phyloP scores from a whole-genome alignment of 352 stramenopile genomes.

The Aphanomyces astaci region DNA sequence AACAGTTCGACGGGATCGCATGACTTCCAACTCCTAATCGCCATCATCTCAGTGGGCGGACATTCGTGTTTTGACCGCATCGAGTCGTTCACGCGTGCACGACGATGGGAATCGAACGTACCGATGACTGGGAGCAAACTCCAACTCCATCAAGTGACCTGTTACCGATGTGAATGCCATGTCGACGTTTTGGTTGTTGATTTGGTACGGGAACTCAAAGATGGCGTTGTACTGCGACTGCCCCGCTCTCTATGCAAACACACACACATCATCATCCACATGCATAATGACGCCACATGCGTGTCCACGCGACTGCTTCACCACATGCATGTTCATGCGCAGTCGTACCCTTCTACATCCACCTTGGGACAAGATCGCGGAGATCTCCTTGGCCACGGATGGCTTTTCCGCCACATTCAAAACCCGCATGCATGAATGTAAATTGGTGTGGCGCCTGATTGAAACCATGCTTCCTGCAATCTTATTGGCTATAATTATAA shows the following conservation, averaged over 20 bases:
- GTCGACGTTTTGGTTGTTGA: conserved; percentile 69
- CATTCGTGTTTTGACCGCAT: no score
- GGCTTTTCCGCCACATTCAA: conserved; percentile 99
- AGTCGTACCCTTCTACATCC: conserved; percentile 47
- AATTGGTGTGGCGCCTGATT: conserved; percentile 5
- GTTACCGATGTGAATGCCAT: conserved; percentile 96
- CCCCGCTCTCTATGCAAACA: conserved; percentile 38
- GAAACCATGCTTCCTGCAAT: background rate
- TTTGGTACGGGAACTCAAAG: conserved; percentile 87
- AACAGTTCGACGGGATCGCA: conserved; percentile 95
- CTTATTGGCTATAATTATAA: background rate
- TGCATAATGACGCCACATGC: background rate
- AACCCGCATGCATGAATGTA: conserved; percentile 47
- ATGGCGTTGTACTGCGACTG: conserved; percentile 86
- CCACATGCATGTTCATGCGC: no score
- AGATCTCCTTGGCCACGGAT: conserved; percentile 96
- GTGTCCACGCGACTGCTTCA: no score
- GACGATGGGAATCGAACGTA: conserved; percentile 27
- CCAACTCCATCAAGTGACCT: conserved; percentile 96
- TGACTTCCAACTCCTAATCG: conserved; percentile 89
- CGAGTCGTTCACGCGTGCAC: no score
- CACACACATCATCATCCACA: background rate
- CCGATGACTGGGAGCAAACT: conserved; percentile 85
- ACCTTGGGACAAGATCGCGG: conserved; percentile 86
- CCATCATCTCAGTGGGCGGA: no score